These are phyloP conservation scores for Peronospora tabacina DNA, from an alignment of 352 stramenopile species.

Conservation along the genomic window DNA sequence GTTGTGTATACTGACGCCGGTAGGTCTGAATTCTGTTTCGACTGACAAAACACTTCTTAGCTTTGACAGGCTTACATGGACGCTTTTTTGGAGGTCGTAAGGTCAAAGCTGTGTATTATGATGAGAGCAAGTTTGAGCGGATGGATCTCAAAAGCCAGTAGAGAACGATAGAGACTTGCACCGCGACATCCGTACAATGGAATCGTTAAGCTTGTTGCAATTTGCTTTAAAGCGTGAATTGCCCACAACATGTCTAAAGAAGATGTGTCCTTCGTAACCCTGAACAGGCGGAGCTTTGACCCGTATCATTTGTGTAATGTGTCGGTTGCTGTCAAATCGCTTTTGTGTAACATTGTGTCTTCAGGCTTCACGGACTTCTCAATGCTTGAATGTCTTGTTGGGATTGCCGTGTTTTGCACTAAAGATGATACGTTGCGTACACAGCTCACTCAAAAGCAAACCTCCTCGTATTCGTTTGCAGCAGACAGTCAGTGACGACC, in stretches of 20 bases:
- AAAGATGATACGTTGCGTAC: background rate
- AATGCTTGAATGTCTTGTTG: no score
- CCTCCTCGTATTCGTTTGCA: background rate
- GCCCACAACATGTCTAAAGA: background rate
- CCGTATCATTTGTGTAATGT: background rate
- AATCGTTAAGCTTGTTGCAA: constrained; percentile 9
- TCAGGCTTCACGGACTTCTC: background rate
- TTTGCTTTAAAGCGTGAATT: constrained; percentile 3
- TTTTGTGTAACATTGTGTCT: background rate
- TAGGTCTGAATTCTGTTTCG: background rate
- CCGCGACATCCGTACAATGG: background rate
- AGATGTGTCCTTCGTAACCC: background rate
- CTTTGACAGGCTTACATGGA: constrained; percentile 70
- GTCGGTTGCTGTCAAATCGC: background rate
- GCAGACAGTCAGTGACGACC: background rate
- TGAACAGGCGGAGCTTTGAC: background rate
- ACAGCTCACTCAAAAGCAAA: background rate
- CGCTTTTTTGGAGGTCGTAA: constrained; percentile 87
- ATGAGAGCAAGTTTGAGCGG: constrained; percentile 68
- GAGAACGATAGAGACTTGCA: constrained; percentile 8
- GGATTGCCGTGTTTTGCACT: background rate
- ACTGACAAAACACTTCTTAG: constrained; percentile 23
- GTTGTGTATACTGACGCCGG: background rate
- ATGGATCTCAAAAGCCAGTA: constrained; percentile 47
- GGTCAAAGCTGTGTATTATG: constrained; percentile 74